phyloP scores from a whole-genome alignment of 805 yeast genomes.

The Hermanozyma aechmeae region DNA sequence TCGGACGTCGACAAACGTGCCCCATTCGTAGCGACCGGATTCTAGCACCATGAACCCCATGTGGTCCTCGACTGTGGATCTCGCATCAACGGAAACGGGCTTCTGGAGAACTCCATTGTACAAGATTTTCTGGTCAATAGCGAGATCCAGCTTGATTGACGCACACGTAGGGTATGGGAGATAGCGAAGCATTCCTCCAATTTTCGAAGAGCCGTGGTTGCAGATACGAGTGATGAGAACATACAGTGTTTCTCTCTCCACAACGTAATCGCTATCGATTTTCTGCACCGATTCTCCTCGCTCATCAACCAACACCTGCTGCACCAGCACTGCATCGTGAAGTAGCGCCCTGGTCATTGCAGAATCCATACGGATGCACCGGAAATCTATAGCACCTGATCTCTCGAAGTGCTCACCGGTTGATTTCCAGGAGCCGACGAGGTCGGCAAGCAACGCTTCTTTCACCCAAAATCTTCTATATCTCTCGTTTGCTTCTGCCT shows the following conservation, averaged over 20 bases:
- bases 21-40: slow-evolving; percentile 79
- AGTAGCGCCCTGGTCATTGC: slow-evolving; percentile 50
- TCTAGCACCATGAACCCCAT: slow-evolving; percentile 61
- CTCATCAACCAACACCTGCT: slow-evolving; percentile 15
- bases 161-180: slow-evolving; percentile 33
- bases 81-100: slow-evolving; percentile 27
- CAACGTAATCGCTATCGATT: slow-evolving; percentile 1
- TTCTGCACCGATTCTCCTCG: slow-evolving; percentile 16
- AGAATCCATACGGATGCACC: slow-evolving; percentile 54
- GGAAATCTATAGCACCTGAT: slow-evolving; percentile 53
- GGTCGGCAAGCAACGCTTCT: slow-evolving; percentile 45
- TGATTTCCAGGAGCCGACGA: slow-evolving; percentile 61
- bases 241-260: slow-evolving; percentile 38
- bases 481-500: slow-evolving; percentile 47
- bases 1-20: slow-evolving; percentile 30
- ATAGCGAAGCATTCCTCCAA: slow-evolving; percentile 54
- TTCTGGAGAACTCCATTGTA: slow-evolving; percentile 67
- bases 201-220: slow-evolving; percentile 34
- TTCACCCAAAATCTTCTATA: slow-evolving; percentile 77
- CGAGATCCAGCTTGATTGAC: slow-evolving; percentile 6
- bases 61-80: slow-evolving; percentile 31
- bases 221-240: slow-evolving; percentile 38
- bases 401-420: slow-evolving; percentile 14
- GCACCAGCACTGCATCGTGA: slow-evolving; percentile 38
- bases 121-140: slow-evolving; percentile 48